A percentile compares a stretch with the other conserved stretches of the same genome.
phyloP scores from a whole-genome alignment of 2,329 filamentous ascomycete genomes.

The Verticillium klebahnii region DNA sequence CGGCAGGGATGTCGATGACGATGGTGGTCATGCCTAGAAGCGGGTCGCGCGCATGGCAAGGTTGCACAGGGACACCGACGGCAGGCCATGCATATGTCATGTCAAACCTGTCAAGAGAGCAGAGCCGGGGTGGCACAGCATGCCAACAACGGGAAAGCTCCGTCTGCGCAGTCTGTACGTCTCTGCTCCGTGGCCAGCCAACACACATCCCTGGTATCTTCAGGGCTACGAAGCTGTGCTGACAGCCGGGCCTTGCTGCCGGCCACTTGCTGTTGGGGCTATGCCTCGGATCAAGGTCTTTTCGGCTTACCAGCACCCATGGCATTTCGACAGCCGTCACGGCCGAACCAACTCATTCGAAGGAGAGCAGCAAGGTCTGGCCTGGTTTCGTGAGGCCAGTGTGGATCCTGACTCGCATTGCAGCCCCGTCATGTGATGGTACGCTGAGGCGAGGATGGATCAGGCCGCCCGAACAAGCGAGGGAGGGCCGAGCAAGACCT shows the following conservation, averaged over 20 bases:
- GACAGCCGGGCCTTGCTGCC: background rate
- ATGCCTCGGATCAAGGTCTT: background rate
- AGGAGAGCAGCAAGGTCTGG: background rate
- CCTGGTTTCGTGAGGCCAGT: background rate
- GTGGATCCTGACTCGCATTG: conserved; percentile 4
- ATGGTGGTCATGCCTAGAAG: background rate
- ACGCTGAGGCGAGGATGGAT: background rate
- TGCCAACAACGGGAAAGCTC: background rate
- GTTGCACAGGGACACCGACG: background rate
- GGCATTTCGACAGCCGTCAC: background rate
- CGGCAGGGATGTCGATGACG: background rate
- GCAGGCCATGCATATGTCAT: background rate
- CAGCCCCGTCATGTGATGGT: conserved; percentile 5
- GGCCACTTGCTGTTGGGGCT: background rate
- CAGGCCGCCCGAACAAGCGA: background rate
- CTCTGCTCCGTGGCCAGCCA: background rate
- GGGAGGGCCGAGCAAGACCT: background rate
- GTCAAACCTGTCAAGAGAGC: conserved; percentile 1
- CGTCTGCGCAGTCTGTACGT: background rate
- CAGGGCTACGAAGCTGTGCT: background rate
- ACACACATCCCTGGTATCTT: background rate
- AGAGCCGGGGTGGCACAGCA: background rate
- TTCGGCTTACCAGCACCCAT: background rate
- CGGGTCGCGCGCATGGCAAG: background rate
- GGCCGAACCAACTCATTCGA: background rate